phyloP scores from a whole-genome alignment of 164 flowering plant genomes.

The Stephania japonica region DNA sequence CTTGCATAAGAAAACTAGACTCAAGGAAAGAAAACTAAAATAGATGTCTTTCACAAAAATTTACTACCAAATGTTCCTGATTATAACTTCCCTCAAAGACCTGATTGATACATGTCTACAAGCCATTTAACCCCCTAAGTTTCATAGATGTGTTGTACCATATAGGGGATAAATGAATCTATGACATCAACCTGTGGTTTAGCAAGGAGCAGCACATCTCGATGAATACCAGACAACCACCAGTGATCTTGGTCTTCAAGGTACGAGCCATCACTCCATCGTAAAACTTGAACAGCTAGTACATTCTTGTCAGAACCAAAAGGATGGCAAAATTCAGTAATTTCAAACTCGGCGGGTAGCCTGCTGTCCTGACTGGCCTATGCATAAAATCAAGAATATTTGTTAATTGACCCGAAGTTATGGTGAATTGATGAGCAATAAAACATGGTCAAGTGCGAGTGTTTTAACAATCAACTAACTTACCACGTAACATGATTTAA shows the following conservation, averaged over 20 bases:
- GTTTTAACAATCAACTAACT: too few relatives aligned
- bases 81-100: too few relatives aligned
- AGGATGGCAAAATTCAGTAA: slow-evolving; percentile 71
- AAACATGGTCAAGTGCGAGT: not conserved
- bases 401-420: slow-evolving; percentile 3
- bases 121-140: not conserved
- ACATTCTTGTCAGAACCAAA: slow-evolving; percentile 63
- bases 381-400: slow-evolving; percentile 11
- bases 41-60: too few relatives aligned
- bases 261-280: slow-evolving; percentile 99
- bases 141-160: not conserved
- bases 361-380: slow-evolving; percentile 89
- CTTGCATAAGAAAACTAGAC: too few relatives aligned
- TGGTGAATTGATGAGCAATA: not conserved
- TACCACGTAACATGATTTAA: too few relatives aligned
- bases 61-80: too few relatives aligned
- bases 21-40: too few relatives aligned
- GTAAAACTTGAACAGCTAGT: slow-evolving; percentile 89
- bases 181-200: slow-evolving; percentile 72
- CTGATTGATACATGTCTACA: not conserved
- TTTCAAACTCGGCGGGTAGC: slow-evolving; percentile 97
- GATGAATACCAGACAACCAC: slow-evolving; percentile 97
- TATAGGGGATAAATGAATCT: not conserved
- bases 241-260: slow-evolving; percentile 99
- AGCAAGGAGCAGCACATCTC: slow-evolving; percentile 87